Evolutionary conservation across 1,284 basidiomycete genomes (phyloP), one percentile per base, ranked within the genome.

Genomic region (Boletus hoseneyae): DNA sequence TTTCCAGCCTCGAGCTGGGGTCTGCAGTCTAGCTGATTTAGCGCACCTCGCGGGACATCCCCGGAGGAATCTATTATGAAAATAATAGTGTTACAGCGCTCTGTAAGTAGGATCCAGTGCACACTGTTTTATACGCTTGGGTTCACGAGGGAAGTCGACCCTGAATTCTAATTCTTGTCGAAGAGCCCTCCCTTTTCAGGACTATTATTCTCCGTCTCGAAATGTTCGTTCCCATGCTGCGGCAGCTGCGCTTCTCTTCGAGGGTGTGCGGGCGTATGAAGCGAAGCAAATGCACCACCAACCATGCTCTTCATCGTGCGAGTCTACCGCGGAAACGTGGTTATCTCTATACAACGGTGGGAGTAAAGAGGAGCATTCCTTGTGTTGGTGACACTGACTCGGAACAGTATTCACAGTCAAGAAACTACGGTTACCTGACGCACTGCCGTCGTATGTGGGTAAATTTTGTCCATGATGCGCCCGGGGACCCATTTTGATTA

Each of bases 51-150:
- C 19, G 25, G 45, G 12, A 37, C 18, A 50, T 18, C 37, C 37
- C 13, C 13, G n/a, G 11, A 21, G 18, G 15, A 25, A 36, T 45
- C 21, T 13, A 37, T 15, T 43, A 51, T 49, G 49, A 12, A 45
- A 59, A 47, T 34, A 59, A 48, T 32, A 16, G 23, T n/a, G 4
- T n/a, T 25, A 23, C 21, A 15, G 30, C 13, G 30, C 30, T 15
- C 30, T 15, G 12, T 32, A 32, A 10, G n/a, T n/a, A n/a, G n/a
- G 34, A 35, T 13, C 19, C 15, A 5, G 23, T 16, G n/a, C n/a
- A 18, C 4, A 3, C 23, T 16, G n/a, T 43, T 12, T 42, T 13
- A 27, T 40, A 29, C 16, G 33, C 21, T 10, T 15, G 19, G 29
- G 5, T 37, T 35, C 29, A 12, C 15, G 13, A 46, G 42, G 42